These are phyloP conservation scores for Oenanthe javanica DNA, from an alignment of 140 eudicot species.

Conservation along the genomic window DNA sequence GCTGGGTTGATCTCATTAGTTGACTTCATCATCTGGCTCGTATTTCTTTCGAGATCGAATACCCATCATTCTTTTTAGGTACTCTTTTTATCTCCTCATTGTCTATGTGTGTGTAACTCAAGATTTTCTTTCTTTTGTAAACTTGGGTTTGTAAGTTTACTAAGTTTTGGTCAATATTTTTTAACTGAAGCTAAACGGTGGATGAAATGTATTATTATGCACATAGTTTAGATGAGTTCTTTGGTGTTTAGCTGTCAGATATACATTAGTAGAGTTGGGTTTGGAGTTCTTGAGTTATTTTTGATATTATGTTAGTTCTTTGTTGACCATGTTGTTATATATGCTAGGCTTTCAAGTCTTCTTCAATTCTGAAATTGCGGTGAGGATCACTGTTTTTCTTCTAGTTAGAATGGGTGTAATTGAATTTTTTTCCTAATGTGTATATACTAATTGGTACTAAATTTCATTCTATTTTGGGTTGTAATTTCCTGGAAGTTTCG, in stretches of 20 bases:
- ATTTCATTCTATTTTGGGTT: neutral
- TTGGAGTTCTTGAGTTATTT: neutral
- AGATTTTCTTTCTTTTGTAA: neutral
- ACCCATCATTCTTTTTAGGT: neutral
- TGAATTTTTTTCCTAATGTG: neutral
- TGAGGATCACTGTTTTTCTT: neutral
- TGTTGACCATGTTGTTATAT: neutral
- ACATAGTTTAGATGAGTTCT: neutral
- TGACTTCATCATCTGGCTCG: neutral
- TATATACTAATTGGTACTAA: neutral
- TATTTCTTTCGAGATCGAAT: neutral
- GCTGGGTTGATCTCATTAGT: neutral
- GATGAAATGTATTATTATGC: neutral
- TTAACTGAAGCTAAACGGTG: neutral
- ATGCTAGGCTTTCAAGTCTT: too few relatives aligned
- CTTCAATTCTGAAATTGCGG: too few relatives aligned
- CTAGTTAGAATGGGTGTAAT: neutral
- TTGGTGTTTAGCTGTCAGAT: neutral
- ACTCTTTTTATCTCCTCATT: neutral
- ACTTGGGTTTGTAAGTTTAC: neutral
- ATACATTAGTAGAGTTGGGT: neutral
- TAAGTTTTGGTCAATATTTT: too few relatives aligned
- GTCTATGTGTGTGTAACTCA: neutral
- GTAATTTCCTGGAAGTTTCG: neutral
- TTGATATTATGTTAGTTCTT: neutral